Base-by-base conservation (phyloP, 768 basidiomycete genomes). In the Lyophyllum shimeji region DNA sequence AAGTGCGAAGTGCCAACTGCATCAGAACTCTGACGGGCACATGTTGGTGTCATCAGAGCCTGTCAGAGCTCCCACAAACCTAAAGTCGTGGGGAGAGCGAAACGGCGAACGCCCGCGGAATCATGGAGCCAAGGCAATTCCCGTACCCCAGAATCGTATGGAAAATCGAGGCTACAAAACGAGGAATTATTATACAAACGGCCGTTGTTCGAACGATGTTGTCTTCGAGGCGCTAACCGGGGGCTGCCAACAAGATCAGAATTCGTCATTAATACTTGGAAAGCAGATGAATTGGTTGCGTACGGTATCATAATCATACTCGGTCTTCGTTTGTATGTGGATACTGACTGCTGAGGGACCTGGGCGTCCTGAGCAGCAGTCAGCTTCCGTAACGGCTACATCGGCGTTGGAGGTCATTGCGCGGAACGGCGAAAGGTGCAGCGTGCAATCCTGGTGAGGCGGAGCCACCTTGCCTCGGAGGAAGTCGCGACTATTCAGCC, bases 401-500 rank as follows among this genome's bases (percentile, higher is more conserved):
- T 47, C 54, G 37, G 42, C 18, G 37, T 44, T 46, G 47, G 67
- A 63, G 48, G 59, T 56, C 20, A 69, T 59, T 23, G 62, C 67
- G 13, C 63, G 65, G 53, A 69, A 69, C 21, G 65, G 64, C 43
- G 74, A 69, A 15, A 76, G 61, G 29, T 75, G 72, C 7, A 75
- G 74, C 7, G 72, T 71, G 31, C 65, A 64, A 23, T 71, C 67
- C 46, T 65, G 60, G n/a, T n/a, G n/a, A n/a, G n/a, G n/a, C 17
- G 68, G 67, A 4, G 66, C 60, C 0, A 67, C 72, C 54, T 72
- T 73, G 52, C 77, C 77, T 21, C 78, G 75, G n/a, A 80, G 67
- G 15, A 70, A 73, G 31, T 75, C 76, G 12, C 79, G 73, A 63
- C 78, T 77, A 63, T 82, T 80, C 44, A 82, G 63, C 18, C 80